phyloP scores from a whole-genome alignment of 352 stramenopile species.

The Pythium diclinum region DNA sequence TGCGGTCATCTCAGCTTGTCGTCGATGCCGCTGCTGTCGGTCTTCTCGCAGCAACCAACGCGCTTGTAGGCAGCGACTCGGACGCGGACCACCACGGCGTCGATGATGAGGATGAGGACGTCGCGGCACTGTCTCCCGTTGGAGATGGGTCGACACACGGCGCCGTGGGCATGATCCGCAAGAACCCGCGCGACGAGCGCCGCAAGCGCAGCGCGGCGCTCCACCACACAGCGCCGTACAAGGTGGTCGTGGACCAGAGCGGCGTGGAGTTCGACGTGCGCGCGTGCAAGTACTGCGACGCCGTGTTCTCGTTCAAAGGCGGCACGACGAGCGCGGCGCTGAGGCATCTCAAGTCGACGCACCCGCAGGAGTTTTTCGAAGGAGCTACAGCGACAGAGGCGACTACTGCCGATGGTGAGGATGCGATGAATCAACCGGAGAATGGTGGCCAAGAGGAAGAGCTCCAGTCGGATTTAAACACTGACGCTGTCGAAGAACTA shows the following conservation, averaged over 20 bases:
- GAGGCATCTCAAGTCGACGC: constrained; percentile 44
- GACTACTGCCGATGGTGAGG: not conserved
- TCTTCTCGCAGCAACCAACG: too few relatives aligned
- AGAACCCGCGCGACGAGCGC: constrained; percentile 22
- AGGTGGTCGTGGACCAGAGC: constrained; percentile 24
- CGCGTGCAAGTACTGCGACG: constrained; percentile 42
- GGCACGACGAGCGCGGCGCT: constrained; percentile 51
- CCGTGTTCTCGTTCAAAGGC: constrained; percentile 49
- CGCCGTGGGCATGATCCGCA: constrained; percentile 12
- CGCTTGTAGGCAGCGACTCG: not conserved
- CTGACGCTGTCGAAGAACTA: not conserved
- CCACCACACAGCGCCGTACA: constrained; percentile 34
- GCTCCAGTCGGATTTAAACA: not conserved
- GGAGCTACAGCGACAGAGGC: not conserved
- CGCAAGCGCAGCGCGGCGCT: constrained; percentile 45
- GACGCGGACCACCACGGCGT: not conserved
- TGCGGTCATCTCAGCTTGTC: too few relatives aligned
- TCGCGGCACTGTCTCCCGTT: not conserved
- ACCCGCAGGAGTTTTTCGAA: constrained; percentile 27
- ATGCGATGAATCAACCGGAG: not conserved
- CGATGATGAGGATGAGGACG: not conserved
- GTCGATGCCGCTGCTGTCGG: too few relatives aligned
- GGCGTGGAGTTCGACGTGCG: constrained; percentile 38
- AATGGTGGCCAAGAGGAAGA: not conserved
- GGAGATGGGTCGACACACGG: not conserved